Conservation (phyloP, 1,284 basidiomycete genomes). For the Cutaneotrichosporon sp. region DNA sequence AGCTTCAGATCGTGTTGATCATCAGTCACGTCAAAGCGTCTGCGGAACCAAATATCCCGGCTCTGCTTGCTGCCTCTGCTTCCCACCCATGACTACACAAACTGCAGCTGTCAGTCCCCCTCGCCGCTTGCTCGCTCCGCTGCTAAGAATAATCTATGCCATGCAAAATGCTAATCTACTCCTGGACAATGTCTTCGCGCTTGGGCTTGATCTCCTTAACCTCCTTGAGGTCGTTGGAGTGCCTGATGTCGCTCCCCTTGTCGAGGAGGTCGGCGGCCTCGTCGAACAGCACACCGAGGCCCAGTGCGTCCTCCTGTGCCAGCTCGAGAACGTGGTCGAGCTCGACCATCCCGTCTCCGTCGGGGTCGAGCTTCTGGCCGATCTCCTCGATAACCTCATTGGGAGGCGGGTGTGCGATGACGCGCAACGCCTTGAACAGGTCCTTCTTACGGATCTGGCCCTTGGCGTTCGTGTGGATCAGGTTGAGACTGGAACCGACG, state of each 20-base stretch:
- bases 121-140: not conserved
- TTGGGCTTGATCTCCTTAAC: constrained; percentile 49
- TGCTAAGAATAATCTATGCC: constrained; percentile 9
- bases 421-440: constrained; percentile 81
- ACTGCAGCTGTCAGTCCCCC: no score
- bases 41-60: not conserved
- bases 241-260: constrained; percentile 51
- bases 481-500: constrained; percentile 87
- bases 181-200: constrained; percentile 51
- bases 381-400: constrained; percentile 86
- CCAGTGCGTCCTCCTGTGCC: constrained; percentile 53
- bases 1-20: not conserved
- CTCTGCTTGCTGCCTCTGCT: no score
- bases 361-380: constrained; percentile 90
- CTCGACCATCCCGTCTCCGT: constrained; percentile 87
- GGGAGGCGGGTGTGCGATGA: constrained; percentile 91
- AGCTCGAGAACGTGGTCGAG: constrained; percentile 54
- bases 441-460: constrained; percentile 90
- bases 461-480: constrained; percentile 88
- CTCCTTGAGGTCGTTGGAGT: constrained; percentile 44
- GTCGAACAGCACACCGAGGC: constrained; percentile 48
- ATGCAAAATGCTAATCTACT: constrained; percentile 29
- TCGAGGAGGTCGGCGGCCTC: constrained; percentile 46
- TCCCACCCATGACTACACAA: no score
- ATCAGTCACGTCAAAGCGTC: not conserved